Evolutionary conservation across 139 green algal species (phyloP).

Genomic region (Haematococcus lacustris): DNA sequence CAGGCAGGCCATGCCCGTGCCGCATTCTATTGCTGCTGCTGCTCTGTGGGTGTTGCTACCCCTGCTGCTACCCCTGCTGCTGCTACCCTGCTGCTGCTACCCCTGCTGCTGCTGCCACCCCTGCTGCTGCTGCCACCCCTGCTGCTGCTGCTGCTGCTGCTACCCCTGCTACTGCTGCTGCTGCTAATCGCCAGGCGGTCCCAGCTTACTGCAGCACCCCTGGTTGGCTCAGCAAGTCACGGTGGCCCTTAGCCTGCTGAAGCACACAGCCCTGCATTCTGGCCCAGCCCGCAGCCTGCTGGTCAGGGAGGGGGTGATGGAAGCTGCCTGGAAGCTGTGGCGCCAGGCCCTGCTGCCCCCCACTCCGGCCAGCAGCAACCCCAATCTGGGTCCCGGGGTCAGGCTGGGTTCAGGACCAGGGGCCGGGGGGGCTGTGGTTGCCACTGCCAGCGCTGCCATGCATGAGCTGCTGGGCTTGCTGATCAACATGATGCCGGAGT

Average conservation of each 20-base stretch:
- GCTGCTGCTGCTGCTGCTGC: neutral
- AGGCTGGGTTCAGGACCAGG: neutral
- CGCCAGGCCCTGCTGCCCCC: constrained; percentile 2
- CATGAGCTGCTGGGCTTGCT: constrained; percentile 42
- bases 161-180: neutral
- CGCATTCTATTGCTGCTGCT: neutral
- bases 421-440: neutral
- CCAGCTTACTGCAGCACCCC: neutral
- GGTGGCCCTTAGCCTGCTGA: constrained; percentile 29
- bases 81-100: neutral
- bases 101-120: neutral
- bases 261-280: constrained; percentile 29
- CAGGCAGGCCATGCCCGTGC: too few species aligned
- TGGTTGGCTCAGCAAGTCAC: constrained; percentile 6
- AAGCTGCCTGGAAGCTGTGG: constrained; percentile 18
- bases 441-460: constrained; percentile 21
- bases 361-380: neutral
- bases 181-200: neutral
- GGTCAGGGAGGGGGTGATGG: constrained; percentile 18
- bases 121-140: neutral
- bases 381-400: too few species aligned
- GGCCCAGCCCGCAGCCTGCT: constrained; percentile 11
- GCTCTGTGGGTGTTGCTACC: neutral
- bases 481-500: constrained; percentile 32
- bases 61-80: neutral